These are phyloP conservation scores for Pichia sp. DNA, from an alignment of 1,139 yeast genomes.

Conservation along the genomic window DNA sequence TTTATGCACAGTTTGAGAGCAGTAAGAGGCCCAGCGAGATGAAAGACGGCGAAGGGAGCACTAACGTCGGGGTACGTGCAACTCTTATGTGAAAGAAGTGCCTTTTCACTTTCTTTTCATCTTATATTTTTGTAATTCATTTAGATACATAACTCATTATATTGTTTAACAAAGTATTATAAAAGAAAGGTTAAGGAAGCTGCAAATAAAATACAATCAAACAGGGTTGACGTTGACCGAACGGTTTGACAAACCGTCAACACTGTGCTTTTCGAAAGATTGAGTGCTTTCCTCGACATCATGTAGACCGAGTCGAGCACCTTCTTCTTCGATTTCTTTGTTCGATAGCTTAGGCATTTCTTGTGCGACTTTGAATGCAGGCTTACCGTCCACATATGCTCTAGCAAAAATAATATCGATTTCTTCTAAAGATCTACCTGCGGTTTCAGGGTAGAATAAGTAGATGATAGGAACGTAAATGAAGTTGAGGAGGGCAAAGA, in stretches of 20 bases:
- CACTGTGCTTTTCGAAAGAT: background rate
- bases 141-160: background rate
- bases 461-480: slow-evolving; percentile 54
- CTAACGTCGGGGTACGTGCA: slow-evolving; percentile 80
- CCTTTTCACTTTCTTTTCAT: no score
- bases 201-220: background rate
- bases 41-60: slow-evolving; percentile 83
- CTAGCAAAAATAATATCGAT: slow-evolving; percentile 54
- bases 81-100: slow-evolving; percentile 35
- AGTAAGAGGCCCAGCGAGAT: slow-evolving; percentile 81
- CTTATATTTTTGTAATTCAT: background rate
- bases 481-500: slow-evolving; percentile 40
- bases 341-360: slow-evolving; percentile 45
- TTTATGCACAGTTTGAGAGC: slow-evolving; percentile 66
- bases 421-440: slow-evolving; percentile 60
- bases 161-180: background rate
- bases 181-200: background rate
- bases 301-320: slow-evolving; percentile 45
- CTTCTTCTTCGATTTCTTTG: slow-evolving; percentile 47
- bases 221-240: background rate
- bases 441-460: slow-evolving; percentile 67
- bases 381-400: slow-evolving; percentile 44
- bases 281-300: slow-evolving; percentile 34
- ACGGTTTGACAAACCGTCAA: background rate
- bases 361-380: slow-evolving; percentile 50